Evolutionary conservation across 2,329 filamentous ascomycete species (phyloP).

Genomic region (Pseudopithomyces maydicus): DNA sequence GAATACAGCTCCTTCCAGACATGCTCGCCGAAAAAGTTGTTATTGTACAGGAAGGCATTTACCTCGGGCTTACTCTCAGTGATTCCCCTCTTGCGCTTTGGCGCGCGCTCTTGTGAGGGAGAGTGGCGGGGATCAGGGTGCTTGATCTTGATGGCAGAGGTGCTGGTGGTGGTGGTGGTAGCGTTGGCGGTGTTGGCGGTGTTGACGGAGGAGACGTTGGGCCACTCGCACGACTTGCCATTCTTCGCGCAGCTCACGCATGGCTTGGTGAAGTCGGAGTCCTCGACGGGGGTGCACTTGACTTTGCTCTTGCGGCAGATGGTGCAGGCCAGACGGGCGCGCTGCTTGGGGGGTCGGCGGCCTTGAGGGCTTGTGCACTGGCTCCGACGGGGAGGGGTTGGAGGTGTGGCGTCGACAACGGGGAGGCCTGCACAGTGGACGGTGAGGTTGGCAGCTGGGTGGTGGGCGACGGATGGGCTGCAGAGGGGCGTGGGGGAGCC

Average conservation of each 20-base stretch:
- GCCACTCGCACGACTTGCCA: slow-evolving; percentile 73
- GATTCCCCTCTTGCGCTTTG: slow-evolving; percentile 38
- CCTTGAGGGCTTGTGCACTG: slow-evolving; percentile 17
- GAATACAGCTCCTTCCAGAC: slow-evolving; percentile 73
- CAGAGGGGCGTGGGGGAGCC: slow-evolving; percentile 22
- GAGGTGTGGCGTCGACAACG: slow-evolving; percentile 30
- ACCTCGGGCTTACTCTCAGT: slow-evolving; percentile 1
- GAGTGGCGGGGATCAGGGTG: neutral
- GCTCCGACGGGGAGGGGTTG: slow-evolving; percentile 19
- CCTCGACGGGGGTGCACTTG: slow-evolving; percentile 69
- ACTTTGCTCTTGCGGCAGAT: slow-evolving; percentile 81
- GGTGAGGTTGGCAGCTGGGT: slow-evolving; percentile 25
- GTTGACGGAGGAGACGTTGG: slow-evolving; percentile 37
- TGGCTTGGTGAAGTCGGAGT: slow-evolving; percentile 71
- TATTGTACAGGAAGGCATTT: slow-evolving; percentile 64
- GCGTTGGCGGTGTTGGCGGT: slow-evolving; percentile 22
- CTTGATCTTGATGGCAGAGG: slow-evolving; percentile 6
- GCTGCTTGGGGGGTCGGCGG: slow-evolving; percentile 51
- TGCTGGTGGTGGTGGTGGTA: slow-evolving; percentile 48
- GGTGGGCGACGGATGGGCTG: slow-evolving; percentile 19
- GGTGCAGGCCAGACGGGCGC: slow-evolving; percentile 78
- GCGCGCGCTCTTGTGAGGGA: neutral
- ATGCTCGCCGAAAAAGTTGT: slow-evolving; percentile 65
- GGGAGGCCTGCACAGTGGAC: slow-evolving; percentile 36
- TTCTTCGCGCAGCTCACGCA: slow-evolving; percentile 77